Evolutionary conservation across 2,329 filamentous ascomycete species (phyloP).

Genomic region (Fragosphaeria purpurea): DNA sequence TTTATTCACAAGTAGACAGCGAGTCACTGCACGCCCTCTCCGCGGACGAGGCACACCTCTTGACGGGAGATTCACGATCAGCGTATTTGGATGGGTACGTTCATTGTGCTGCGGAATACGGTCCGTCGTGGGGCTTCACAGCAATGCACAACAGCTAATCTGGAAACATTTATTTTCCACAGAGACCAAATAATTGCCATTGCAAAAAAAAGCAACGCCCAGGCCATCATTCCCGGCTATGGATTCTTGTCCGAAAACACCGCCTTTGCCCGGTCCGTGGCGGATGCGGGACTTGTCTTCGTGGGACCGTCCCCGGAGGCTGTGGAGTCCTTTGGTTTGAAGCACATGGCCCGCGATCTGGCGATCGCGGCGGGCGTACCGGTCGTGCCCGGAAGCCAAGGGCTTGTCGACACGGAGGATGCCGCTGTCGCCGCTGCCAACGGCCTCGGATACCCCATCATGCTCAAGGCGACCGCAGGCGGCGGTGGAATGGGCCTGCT

Average conservation of each 20-base stretch:
- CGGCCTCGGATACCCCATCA: slow-evolving; percentile 52
- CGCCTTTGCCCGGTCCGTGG: slow-evolving; percentile 44
- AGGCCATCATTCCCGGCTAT: slow-evolving; percentile 55
- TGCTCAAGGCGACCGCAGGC: slow-evolving; percentile 69
- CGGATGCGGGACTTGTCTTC: slow-evolving; percentile 44
- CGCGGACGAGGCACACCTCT: background rate
- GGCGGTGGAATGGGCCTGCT: slow-evolving; percentile 80
- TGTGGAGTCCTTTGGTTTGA: slow-evolving; percentile 48
- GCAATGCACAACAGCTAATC: no score
- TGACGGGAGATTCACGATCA: no score
- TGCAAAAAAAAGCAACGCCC: slow-evolving; percentile 30
- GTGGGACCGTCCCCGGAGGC: slow-evolving; percentile 44
- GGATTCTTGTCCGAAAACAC: slow-evolving; percentile 55
- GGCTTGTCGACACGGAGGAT: background rate
- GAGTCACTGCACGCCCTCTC: slow-evolving; percentile 26
- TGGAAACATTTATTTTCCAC: background rate
- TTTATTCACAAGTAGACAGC: slow-evolving; percentile 48
- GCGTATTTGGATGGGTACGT: no score
- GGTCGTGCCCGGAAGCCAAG: slow-evolving; percentile 32
- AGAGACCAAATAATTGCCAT: slow-evolving; percentile 20
- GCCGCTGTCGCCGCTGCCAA: background rate
- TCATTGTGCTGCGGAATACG: no score
- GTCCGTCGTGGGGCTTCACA: no score
- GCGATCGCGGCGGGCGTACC: slow-evolving; percentile 31
- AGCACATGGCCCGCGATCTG: slow-evolving; percentile 45